Percentiles rank a stretch among this genome's conserved stretches.
phyloP scores from a whole-genome alignment of 805 yeast species.

The Ogataea methylovora region DNA sequence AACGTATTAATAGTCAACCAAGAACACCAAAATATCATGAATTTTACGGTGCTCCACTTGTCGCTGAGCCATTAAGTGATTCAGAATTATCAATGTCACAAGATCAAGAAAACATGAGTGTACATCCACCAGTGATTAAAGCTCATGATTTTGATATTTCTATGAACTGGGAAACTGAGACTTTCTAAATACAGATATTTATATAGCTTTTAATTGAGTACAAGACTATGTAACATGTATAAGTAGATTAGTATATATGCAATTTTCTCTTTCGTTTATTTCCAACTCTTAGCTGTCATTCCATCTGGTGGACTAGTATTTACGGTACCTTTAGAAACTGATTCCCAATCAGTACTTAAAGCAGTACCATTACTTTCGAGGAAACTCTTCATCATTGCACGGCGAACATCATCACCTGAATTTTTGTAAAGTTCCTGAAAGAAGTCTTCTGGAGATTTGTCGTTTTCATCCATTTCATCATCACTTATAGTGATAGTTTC shows the following conservation, averaged over 20 bases:
- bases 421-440: constrained; percentile 66
- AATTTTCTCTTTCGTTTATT: not conserved
- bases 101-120: too few species aligned
- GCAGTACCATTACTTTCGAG: constrained; percentile 93
- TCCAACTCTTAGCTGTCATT: constrained; percentile 44
- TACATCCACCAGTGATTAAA: too few species aligned
- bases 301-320: constrained; percentile 74
- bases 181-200: constrained; percentile 4
- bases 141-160: constrained; percentile 5
- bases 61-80: constrained; percentile 2
- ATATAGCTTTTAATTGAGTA: not conserved
- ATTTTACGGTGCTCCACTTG: too few species aligned
- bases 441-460: constrained; percentile 53
- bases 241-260: not conserved
- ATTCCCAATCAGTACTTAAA: constrained; percentile 88
- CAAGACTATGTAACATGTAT: not conserved
- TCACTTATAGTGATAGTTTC: constrained; percentile 25
- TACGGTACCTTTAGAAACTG: constrained; percentile 59
- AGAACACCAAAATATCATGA: too few species aligned
- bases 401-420: constrained; percentile 78
- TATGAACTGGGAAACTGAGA: constrained; percentile 15
- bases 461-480: constrained; percentile 37
- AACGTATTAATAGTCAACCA: too few species aligned
- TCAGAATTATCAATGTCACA: constrained; percentile 2
- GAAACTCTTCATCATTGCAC: constrained; percentile 97